Evolutionary conservation across 257 asterid genomes (phyloP), one percentile per base, ranked within the genome.

Genomic region (Penstemon barbatus): DNA sequence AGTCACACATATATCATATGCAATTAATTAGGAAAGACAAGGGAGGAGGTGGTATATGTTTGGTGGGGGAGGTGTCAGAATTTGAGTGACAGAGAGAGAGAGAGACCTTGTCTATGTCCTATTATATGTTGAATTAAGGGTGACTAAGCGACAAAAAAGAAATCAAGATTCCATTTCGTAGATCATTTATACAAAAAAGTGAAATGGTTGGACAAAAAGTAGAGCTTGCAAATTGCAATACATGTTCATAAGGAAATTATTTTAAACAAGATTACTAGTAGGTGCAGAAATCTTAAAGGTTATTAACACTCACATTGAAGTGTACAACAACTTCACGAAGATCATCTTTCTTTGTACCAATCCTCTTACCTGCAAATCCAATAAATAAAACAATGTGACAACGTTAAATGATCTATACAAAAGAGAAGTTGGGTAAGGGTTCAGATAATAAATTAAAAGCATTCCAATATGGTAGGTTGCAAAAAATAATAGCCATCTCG

Each of bases 311-410:
- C 80, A 92, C 98, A 78, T 91, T 93, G 73, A 90, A 93, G 83
- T 93, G 92, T 65, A 84, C 96, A 65, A 88, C 82, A 59, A 90
- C 78, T 80, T 93, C 97, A 48, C 79, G 87, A 63, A 93, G 92
- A 74, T 90, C 97, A 52, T 89, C 96, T 74, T 65, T 87, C 82
- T 85, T 87, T 68, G 79, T 61, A 53, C 88, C 94, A 71, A 90
- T 83, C 79, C 71, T 88, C 78, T 77, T 87, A 63, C 98, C 98
- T 92, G 81, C 57, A 70, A 71, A 75, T 67, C 40, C 56, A 77
- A 42, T 52, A 25, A 25, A 25, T 25, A 18, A 71, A 62, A 57
- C 61, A n/a, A 1, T 59, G 40, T 59, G 52, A 57, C 52, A 55
- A 43, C 11, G 1, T 9, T 41, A 66, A 39, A 61, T 61, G 53